Evolutionary conservation across 2,329 filamentous ascomycete species (phyloP).

Genomic region (Zasmidium citrigriseum): DNA sequence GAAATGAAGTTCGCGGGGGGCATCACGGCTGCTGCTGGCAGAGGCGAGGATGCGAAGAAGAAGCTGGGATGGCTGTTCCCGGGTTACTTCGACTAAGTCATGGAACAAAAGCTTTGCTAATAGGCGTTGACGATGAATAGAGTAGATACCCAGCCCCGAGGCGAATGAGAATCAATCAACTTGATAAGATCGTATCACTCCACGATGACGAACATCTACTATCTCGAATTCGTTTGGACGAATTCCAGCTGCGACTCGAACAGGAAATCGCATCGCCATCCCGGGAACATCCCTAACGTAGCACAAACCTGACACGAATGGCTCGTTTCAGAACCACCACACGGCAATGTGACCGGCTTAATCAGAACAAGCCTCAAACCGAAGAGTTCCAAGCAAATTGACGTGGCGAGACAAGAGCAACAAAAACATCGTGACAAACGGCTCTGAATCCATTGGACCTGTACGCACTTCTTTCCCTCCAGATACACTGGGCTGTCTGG

Average conservation of each 20-base stretch:
- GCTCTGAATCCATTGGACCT: no score
- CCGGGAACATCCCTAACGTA: neutral
- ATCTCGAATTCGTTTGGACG: no score
- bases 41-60: slow-evolving; percentile 72
- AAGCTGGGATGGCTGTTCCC: slow-evolving; percentile 87
- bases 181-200: no score
- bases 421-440: no score
- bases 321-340: neutral
- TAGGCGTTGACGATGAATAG: neutral
- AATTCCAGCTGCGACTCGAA: neutral
- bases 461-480: no score
- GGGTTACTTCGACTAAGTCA: slow-evolving; percentile 62
- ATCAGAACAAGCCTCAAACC: neutral
- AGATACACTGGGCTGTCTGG: no score
- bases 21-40: slow-evolving; percentile 78
- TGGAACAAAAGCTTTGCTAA: neutral
- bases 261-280: neutral
- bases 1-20: slow-evolving; percentile 74
- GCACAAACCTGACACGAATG: neutral
- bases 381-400: neutral
- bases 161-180: slow-evolving; percentile 1
- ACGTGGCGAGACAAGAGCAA: no score
- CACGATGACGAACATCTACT: no score
- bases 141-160: slow-evolving; percentile 12
- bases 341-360: neutral